Conservation (phyloP, 2,329 filamentous ascomycete species). For the Macrophomina pseudophaseolina region DNA sequence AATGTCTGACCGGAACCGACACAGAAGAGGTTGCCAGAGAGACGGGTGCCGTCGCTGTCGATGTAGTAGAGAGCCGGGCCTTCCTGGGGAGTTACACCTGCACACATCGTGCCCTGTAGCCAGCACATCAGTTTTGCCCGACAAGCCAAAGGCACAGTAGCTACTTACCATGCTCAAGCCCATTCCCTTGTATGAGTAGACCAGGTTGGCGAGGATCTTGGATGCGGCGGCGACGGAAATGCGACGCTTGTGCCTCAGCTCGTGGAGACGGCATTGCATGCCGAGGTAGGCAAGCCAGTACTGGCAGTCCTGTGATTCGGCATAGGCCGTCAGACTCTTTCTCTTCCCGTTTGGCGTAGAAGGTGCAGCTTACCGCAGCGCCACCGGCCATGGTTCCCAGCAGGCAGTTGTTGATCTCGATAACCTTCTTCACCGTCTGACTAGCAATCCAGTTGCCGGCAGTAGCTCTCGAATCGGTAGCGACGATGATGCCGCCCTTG, state of each 20-base stretch:
- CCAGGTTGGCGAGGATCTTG: conserved; percentile 98
- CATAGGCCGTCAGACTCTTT: conserved; percentile 29
- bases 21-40: conserved; percentile 95
- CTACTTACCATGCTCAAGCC: conserved; percentile 79
- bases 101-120: conserved; percentile 86
- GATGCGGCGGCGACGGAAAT: conserved; percentile 96
- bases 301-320: conserved; percentile 79
- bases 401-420: conserved; percentile 94
- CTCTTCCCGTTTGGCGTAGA: neutral
- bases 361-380: conserved; percentile 70
- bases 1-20: conserved; percentile 98
- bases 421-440: conserved; percentile 99
- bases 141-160: no score
- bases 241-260: conserved; percentile 98
- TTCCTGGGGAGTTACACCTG: conserved; percentile 92
- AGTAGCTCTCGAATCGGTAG: conserved; percentile 95
- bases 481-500: conserved; percentile 97
- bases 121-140: neutral
- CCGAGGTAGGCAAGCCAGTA: conserved; percentile 99
- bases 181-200: conserved; percentile 99
- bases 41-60: conserved; percentile 92
- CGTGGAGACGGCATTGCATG: conserved; percentile 98
- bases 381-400: conserved; percentile 98
- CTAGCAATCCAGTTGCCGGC: conserved; percentile 99
- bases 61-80: conserved; percentile 99